These are phyloP conservation scores for Fusarium neocosmosporiellum DNA, from an alignment of 2,329 filamentous ascomycete genomes.

Conservation along the genomic window DNA sequence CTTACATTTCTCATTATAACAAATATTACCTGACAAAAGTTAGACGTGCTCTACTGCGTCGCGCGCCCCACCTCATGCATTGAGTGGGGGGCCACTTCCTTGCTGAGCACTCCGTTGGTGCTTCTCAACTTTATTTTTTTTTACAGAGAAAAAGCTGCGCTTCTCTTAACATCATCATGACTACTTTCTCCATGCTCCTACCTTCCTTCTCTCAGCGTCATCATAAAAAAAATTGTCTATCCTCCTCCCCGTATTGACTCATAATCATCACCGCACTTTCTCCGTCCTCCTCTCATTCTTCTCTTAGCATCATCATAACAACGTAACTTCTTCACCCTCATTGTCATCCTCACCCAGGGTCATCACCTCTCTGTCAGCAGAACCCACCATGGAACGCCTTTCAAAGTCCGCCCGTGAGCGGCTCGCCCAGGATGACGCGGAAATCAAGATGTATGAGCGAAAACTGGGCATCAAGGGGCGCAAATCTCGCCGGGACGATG, in stretches of 20 bases:
- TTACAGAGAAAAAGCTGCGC: not conserved
- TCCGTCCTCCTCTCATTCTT: not conserved
- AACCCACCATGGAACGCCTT: constrained; percentile 14
- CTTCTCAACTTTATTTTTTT: not conserved
- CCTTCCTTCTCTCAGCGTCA: not conserved
- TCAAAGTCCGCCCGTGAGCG: constrained; percentile 56
- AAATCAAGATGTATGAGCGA: constrained; percentile 88
- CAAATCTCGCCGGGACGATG: constrained; percentile 79
- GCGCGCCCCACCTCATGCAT: not conserved
- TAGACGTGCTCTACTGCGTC: not conserved
- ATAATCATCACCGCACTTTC: not conserved
- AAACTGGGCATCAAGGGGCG: constrained; percentile 84
- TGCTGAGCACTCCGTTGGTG: not conserved
- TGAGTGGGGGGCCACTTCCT: not conserved
- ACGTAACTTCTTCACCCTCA: not conserved
- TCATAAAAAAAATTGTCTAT: not conserved
- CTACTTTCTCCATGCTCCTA: not conserved
- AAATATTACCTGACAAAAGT: not conserved
- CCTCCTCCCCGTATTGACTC: not conserved
- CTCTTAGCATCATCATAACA: not conserved
- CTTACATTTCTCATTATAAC: not conserved
- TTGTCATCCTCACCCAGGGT: not conserved
- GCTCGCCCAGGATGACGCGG: constrained; percentile 84
- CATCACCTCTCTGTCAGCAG: not conserved
- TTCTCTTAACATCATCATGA: not conserved